phyloP scores from a whole-genome alignment of 2,329 filamentous ascomycete genomes.

The Metarhizium anisopliae region DNA sequence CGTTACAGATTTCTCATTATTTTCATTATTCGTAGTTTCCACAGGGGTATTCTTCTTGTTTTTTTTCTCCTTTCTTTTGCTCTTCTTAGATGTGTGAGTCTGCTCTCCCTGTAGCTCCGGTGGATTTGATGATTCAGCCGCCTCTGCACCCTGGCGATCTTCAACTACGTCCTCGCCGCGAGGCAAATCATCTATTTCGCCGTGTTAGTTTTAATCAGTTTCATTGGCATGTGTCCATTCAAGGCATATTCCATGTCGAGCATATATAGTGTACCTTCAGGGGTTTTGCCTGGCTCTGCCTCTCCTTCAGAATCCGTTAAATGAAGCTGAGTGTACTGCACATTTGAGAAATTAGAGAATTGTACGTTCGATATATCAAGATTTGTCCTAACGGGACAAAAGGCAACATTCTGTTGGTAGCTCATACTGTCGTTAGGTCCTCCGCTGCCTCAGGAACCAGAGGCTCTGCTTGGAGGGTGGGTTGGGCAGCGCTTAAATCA shows the following conservation, averaged over 20 bases:
- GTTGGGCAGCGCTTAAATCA: slow-evolving; percentile 22
- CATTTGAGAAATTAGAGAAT: slow-evolving; percentile 32
- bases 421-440: slow-evolving; percentile 32
- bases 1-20: slow-evolving; percentile 6
- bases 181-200: slow-evolving; percentile 1
- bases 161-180: background rate
- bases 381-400: slow-evolving; percentile 30
- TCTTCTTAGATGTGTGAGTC: slow-evolving; percentile 2
- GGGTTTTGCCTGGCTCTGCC: slow-evolving; percentile 11
- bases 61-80: slow-evolving; percentile 12
- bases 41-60: slow-evolving; percentile 2
- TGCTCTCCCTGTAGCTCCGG: slow-evolving; percentile 8
- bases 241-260: background rate
- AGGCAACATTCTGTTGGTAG: slow-evolving; percentile 25
- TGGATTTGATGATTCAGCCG: background rate
- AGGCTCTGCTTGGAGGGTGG: slow-evolving; percentile 14
- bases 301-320: slow-evolving; percentile 32
- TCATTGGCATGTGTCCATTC: background rate
- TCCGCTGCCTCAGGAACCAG: slow-evolving; percentile 15
- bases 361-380: slow-evolving; percentile 29
- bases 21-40: slow-evolving; percentile 11
- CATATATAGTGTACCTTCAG: slow-evolving; percentile 9
- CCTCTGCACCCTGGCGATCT: background rate
- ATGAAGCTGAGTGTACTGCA: slow-evolving; percentile 27
- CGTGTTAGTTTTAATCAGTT: background rate